Evolutionary conservation across 257 asterid species (phyloP).

Genomic region (Leonotis leonurus): DNA sequence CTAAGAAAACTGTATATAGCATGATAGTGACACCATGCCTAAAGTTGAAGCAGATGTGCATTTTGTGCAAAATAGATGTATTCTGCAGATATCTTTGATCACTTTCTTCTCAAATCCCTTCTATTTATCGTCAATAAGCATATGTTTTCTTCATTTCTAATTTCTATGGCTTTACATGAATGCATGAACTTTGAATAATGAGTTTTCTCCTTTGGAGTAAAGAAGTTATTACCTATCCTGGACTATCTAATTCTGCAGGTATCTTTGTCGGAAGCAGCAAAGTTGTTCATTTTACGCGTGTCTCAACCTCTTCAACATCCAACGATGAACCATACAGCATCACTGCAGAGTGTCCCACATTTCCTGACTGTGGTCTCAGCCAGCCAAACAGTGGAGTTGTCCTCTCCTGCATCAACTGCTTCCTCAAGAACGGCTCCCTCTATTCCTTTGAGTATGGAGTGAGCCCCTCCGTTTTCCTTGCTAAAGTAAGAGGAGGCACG

Average conservation of each 20-base stretch:
- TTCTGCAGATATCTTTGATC: background rate
- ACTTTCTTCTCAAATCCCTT: background rate
- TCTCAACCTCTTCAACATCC: slow-evolving; percentile 29
- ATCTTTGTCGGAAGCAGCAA: slow-evolving; percentile 87
- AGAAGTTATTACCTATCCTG: background rate
- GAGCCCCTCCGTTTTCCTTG: slow-evolving; percentile 55
- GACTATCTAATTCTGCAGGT: slow-evolving; percentile 34
- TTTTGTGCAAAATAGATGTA: background rate
- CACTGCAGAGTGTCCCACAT: slow-evolving; percentile 42
- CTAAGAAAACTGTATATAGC: background rate
- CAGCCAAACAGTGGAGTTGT: slow-evolving; percentile 71
- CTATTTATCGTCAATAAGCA: background rate
- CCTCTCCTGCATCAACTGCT: slow-evolving; percentile 84
- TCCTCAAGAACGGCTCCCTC: slow-evolving; percentile 60
- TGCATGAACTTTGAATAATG: background rate
- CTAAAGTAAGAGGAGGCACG: slow-evolving; percentile 89
- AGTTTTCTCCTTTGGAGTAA: background rate
- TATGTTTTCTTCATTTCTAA: background rate
- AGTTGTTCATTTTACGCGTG: slow-evolving; percentile 85
- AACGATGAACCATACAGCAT: slow-evolving; percentile 23
- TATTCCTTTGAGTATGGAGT: slow-evolving; percentile 74
- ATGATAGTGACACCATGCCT: background rate
- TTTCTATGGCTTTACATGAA: background rate
- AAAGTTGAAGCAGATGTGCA: background rate
- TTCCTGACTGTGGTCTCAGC: slow-evolving; percentile 85